phyloP scores from a whole-genome alignment of 2,329 filamentous ascomycete species.

The Fusarium musae region DNA sequence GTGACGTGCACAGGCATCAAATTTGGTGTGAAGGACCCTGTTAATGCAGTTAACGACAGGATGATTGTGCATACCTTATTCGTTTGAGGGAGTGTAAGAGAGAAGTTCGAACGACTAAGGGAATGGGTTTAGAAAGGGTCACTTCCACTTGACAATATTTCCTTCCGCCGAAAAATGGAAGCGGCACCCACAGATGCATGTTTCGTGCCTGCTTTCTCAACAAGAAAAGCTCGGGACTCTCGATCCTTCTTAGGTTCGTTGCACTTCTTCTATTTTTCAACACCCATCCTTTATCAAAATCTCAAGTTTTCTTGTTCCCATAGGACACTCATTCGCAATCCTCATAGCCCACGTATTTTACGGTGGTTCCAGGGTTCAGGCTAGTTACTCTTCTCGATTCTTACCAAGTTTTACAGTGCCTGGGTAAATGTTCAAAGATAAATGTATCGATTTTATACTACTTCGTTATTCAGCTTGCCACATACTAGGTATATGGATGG shows the following conservation, averaged over 20 bases:
- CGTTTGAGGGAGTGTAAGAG: neutral
- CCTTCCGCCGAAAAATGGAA: neutral
- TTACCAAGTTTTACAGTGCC: neutral
- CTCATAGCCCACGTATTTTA: neutral
- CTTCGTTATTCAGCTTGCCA: neutral
- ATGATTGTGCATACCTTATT: rapidly evolving
- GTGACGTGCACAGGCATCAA: neutral
- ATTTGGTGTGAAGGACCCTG: rapidly evolving
- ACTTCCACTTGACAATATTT: neutral
- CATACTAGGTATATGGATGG: neutral
- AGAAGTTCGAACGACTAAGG: neutral
- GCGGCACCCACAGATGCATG: neutral
- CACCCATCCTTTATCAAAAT: neutral
- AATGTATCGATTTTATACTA: neutral
- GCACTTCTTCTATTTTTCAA: no score
- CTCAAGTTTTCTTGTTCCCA: neutral
- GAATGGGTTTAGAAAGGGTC: no score
- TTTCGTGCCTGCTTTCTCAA: neutral
- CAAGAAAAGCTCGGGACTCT: neutral
- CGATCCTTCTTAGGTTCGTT: no score
- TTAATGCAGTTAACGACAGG: neutral
- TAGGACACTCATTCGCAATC: neutral
- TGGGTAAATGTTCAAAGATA: neutral
- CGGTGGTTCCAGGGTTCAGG: neutral
- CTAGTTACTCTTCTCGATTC: neutral